Evolutionary conservation across 2,329 filamentous ascomycete genomes (phyloP).

Genomic region (Nemania diffusa): DNA sequence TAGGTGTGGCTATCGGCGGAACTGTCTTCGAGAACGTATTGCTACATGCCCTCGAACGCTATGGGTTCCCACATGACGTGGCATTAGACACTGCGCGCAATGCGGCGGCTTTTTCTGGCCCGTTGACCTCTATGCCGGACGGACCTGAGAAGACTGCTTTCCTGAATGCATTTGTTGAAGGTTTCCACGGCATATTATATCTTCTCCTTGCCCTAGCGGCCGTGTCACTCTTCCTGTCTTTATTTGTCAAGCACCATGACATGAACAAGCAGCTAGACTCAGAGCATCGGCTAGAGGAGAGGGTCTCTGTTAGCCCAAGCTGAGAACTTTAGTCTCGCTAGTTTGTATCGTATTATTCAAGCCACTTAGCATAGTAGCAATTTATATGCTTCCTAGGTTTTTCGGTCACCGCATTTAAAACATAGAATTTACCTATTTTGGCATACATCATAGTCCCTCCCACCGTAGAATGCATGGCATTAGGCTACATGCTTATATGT

Average conservation of each 20-base stretch:
- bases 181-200: conserved; percentile 30
- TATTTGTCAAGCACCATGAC: conserved; percentile 30
- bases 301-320: not conserved
- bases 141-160: conserved; percentile 18
- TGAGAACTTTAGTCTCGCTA: not conserved
- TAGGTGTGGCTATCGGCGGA: conserved; percentile 29
- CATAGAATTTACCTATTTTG: not conserved
- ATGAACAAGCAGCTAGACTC: conserved; percentile 27
- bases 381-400: not conserved
- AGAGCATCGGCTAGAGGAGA: conserved; percentile 22
- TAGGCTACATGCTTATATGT: not conserved
- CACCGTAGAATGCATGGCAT: not conserved
- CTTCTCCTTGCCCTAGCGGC: conserved; percentile 25
- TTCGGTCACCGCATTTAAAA: not conserved
- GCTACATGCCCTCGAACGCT: conserved; percentile 19
- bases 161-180: conserved; percentile 26
- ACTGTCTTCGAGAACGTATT: conserved; percentile 32
- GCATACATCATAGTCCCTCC: not conserved
- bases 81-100: conserved; percentile 17
- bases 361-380: not conserved
- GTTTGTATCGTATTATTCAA: not conserved
- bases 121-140: conserved; percentile 23
- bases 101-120: conserved; percentile 20
- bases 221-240: conserved; percentile 21
- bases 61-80: conserved; percentile 13